Conservation (phyloP, 1,284 basidiomycete species). For the Fistulina hepatica region DNA sequence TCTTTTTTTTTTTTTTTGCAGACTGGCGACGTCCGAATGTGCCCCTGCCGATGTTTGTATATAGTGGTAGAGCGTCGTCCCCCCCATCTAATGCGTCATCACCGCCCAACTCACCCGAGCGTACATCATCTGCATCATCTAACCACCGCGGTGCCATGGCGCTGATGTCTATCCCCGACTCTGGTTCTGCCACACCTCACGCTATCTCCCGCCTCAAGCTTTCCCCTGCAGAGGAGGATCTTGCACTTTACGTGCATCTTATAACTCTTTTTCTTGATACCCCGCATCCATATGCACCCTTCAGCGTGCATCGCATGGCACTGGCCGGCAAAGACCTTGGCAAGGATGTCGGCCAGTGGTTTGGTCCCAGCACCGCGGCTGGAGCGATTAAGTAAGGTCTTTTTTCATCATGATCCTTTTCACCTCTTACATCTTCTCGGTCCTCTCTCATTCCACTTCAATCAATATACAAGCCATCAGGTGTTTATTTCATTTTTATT, state of each 20-base stretch:
- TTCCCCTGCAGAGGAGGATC: constrained; percentile 12
- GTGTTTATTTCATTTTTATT: not conserved
- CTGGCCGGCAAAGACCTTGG: constrained; percentile 90
- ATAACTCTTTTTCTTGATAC: constrained; percentile 94
- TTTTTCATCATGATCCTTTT: not conserved
- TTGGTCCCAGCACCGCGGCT: constrained; percentile 93
- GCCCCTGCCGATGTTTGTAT: too few species aligned
- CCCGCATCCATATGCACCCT: constrained; percentile 80
- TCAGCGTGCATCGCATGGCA: constrained; percentile 95
- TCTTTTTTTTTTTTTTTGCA: constrained; percentile 28
- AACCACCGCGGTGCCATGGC: too few species aligned
- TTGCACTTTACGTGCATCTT: constrained; percentile 41
- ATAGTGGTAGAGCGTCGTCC: too few species aligned
- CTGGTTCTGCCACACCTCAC: constrained; percentile 7
- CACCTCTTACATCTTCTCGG: too few species aligned
- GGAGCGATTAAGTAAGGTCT: constrained; percentile 77
- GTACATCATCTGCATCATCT: too few species aligned
- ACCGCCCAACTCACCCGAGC: constrained; percentile 13
- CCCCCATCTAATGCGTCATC: constrained; percentile 4
- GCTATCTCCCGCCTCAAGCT: constrained; percentile 14
- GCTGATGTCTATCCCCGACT: too few species aligned
- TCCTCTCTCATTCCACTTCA: too few species aligned
- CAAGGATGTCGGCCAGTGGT: constrained; percentile 96
- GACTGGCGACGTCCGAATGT: constrained; percentile 86
- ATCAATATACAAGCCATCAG: too few species aligned